Base-by-base conservation (phyloP, 208 protist genomes). In the Leptomonas pyrrhocoris region DNA sequence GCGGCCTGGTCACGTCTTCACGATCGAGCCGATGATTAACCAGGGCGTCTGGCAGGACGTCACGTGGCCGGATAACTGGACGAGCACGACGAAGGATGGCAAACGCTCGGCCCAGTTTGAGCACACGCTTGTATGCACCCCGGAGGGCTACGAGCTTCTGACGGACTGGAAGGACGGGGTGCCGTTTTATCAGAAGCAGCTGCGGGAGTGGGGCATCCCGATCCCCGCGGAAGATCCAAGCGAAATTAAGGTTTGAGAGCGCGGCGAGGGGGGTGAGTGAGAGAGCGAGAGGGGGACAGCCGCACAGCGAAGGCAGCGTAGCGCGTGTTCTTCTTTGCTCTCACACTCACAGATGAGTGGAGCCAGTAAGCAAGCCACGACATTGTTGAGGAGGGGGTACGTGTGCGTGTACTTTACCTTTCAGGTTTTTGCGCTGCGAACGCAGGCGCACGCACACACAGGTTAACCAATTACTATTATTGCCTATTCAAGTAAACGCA, bases 1-100 rank as follows among this genome's bases (percentile, higher is more conserved):
- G 73, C 84, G 90, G 72, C 70, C 85, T 11, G 98, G 98, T 12
- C 95, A 99, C 78, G 90, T 98, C 48, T 99, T 98, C 75, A 99
- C 98, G 1, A 99, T 99, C 62, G 98, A 99, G 89, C 98, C 98
- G 28, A 99, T 99, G 92, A 98, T 99, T 54, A 99, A 98, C 80
- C 81, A 94, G 23, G 96, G 95, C 23, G 84, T 68, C n/a, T 95
- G 91, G 88, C 76, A 97, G 62, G 94, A 97, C 73, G 82, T 92
- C 13, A 91, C 94, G 12, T 98, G 96, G 95, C 89, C 95, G 11
- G 98, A 99, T 62, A 92, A 96, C n/a, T 99, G 98, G 98, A 99
- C 98, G 0, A 93, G 89, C 49, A 74, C 93, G 0, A 99, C 97
- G n/a, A 68, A 70, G 53, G 98, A 99, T 78, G 97, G 98, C 50